A percentile compares a stretch with the other conserved stretches of the same genome.
Evolutionary conservation across 768 basidiomycete genomes (phyloP).

Genomic region (Collybiopsis confluens): DNA sequence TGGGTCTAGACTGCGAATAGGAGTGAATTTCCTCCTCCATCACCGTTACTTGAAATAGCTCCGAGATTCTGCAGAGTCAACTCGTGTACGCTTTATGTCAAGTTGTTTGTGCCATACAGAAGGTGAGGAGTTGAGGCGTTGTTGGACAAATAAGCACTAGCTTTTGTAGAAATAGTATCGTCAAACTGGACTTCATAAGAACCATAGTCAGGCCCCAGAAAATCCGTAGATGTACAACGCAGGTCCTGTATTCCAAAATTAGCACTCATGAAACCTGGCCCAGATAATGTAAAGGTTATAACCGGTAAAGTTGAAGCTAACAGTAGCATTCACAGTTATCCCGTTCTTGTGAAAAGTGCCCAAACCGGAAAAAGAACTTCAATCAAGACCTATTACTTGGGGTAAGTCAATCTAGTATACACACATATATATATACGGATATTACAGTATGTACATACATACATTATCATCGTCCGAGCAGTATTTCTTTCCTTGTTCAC

Average conservation of each 20-base stretch:
- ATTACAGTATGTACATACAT: no score
- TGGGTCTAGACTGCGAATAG: conserved; percentile 31
- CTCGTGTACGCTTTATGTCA: conserved; percentile 35
- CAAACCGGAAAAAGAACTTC: no score
- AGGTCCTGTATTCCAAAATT: conserved; percentile 27
- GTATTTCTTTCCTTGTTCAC: no score
- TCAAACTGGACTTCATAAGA: conserved; percentile 39
- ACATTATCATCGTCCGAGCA: no score
- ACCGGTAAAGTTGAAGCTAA: conserved; percentile 43
- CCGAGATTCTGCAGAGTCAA: conserved; percentile 39
- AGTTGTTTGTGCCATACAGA: conserved; percentile 28
- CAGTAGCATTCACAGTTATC: conserved; percentile 26
- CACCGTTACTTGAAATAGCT: conserved; percentile 21
- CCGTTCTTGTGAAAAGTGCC: conserved; percentile 42
- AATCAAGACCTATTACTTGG: no score
- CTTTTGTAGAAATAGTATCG: conserved; percentile 17
- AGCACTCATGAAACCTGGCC: not conserved
- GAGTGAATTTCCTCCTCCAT: conserved; percentile 31
- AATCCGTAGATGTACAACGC: conserved; percentile 40
- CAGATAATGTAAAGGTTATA: not conserved
- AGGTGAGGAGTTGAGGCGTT: conserved; percentile 29
- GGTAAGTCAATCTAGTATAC: no score
- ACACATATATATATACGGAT: no score
- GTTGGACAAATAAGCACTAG: conserved; percentile 28
- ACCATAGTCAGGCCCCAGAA: conserved; percentile 36